These are phyloP conservation scores for Diplocarpon mali DNA, from an alignment of 2,329 filamentous ascomycete genomes.

Conservation along the genomic window DNA sequence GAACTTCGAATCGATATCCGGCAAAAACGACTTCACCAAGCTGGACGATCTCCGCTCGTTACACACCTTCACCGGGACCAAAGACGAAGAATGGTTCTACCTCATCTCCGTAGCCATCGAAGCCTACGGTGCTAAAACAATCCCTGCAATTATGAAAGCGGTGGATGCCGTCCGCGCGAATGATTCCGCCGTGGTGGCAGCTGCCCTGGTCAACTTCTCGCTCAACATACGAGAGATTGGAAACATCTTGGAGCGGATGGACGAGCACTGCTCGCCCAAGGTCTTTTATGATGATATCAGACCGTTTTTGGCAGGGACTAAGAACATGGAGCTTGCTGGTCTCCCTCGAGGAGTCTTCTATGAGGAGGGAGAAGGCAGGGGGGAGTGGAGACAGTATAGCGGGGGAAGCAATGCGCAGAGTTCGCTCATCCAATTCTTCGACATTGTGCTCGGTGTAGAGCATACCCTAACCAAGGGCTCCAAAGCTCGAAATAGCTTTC, in stretches of 20 bases:
- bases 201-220: conserved; percentile 53
- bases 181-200: conserved; percentile 49
- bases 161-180: conserved; percentile 55
- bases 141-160: conserved; percentile 68
- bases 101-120: conserved; percentile 85
- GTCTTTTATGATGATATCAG: conserved; percentile 84
- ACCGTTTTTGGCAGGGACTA: conserved; percentile 81
- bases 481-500: conserved; percentile 17
- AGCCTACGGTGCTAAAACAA: conserved; percentile 61
- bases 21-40: conserved; percentile 23
- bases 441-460: conserved; percentile 73
- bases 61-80: conserved; percentile 77
- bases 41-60: conserved; percentile 60
- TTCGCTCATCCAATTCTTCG: conserved; percentile 87
- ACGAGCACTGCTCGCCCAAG: conserved; percentile 76
- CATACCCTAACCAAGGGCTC: conserved; percentile 40
- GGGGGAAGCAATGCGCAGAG: conserved; percentile 92
- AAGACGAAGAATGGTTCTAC: conserved; percentile 93
- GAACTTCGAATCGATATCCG: conserved; percentile 69
- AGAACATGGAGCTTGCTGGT: conserved; percentile 81
- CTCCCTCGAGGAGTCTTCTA: conserved; percentile 77
- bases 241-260: conserved; percentile 66
- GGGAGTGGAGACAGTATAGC: conserved; percentile 65
- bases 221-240: conserved; percentile 58
- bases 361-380: conserved; percentile 57